These are phyloP conservation scores for Aureobasidium sp. DNA, from an alignment of 2,329 filamentous ascomycete genomes.

Conservation along the genomic window DNA sequence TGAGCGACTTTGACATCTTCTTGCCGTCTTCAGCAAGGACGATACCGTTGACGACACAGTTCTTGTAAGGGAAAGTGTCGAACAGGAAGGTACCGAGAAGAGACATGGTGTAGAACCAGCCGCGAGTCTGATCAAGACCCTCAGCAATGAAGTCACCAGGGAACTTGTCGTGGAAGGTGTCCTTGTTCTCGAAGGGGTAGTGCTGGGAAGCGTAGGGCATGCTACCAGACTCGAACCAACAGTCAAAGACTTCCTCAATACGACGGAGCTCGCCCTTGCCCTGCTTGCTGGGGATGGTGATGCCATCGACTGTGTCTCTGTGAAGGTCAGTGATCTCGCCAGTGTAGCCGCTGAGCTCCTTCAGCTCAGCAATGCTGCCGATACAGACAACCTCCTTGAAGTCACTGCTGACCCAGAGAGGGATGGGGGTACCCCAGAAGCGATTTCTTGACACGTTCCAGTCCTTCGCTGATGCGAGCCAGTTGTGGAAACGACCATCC, in stretches of 20 bases:
- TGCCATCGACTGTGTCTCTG: slow-evolving; percentile 85
- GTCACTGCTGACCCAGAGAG: slow-evolving; percentile 87
- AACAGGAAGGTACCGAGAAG: slow-evolving; percentile 86
- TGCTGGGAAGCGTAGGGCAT: slow-evolving; percentile 92
- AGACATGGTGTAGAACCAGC: slow-evolving; percentile 93
- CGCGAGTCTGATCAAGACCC: slow-evolving; percentile 85
- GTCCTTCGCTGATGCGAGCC: slow-evolving; percentile 85
- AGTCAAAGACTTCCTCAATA: slow-evolving; percentile 87
- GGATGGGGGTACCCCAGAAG: slow-evolving; percentile 92
- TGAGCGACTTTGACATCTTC: slow-evolving; percentile 96
- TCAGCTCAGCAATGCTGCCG: slow-evolving; percentile 77
- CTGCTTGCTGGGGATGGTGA: slow-evolving; percentile 85
- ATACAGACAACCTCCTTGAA: slow-evolving; percentile 79
- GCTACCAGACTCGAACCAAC: slow-evolving; percentile 93
- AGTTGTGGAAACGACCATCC: slow-evolving; percentile 82
- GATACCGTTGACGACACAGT: slow-evolving; percentile 93
- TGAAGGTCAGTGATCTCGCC: slow-evolving; percentile 82
- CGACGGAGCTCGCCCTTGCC: slow-evolving; percentile 78
- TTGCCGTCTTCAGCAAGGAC: slow-evolving; percentile 92
- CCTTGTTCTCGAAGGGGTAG: slow-evolving; percentile 85
- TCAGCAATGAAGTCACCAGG: slow-evolving; percentile 94
- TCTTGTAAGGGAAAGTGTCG: slow-evolving; percentile 79
- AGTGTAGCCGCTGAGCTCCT: slow-evolving; percentile 75
- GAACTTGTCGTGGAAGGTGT: slow-evolving; percentile 68
- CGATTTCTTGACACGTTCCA: slow-evolving; percentile 94